A percentile compares a stretch with the other conserved stretches of the same genome.
Evolutionary conservation across 2,329 filamentous ascomycete species (phyloP).

Genomic region (Diaporthe vexans): DNA sequence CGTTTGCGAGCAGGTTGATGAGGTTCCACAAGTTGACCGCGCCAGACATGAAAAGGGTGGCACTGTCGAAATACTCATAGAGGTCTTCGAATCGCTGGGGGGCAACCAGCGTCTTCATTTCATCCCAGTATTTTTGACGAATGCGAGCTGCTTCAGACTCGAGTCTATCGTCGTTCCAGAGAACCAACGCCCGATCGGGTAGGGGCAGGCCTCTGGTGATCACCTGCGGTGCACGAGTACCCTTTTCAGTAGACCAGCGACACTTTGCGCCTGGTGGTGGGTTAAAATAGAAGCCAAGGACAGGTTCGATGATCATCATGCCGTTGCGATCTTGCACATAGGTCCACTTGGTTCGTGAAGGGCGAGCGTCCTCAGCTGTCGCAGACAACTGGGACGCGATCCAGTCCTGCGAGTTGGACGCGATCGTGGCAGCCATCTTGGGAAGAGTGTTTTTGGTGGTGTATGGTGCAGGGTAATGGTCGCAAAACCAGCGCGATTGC

Average conservation of each 20-base stretch:
- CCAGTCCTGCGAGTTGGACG: constrained; percentile 50
- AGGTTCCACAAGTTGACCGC: constrained; percentile 64
- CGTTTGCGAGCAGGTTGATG: constrained; percentile 55
- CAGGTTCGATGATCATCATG: constrained; percentile 38
- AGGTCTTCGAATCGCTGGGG: constrained; percentile 56
- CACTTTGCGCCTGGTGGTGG: constrained; percentile 36
- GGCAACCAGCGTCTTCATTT: constrained; percentile 52
- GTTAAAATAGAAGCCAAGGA: constrained; percentile 42
- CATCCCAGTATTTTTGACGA: constrained; percentile 53
- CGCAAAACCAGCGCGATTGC: constrained; percentile 26
- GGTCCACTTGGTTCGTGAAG: constrained; percentile 25
- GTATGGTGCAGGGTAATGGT: not conserved
- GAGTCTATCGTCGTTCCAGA: constrained; percentile 31
- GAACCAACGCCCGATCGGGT: constrained; percentile 18
- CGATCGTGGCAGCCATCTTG: constrained; percentile 31
- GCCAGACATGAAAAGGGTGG: constrained; percentile 62
- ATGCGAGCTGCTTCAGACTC: constrained; percentile 44
- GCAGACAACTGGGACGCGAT: constrained; percentile 15
- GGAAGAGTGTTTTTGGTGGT: not conserved
- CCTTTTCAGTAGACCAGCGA: constrained; percentile 43
- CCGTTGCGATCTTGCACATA: constrained; percentile 31
- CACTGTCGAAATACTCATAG: constrained; percentile 62
- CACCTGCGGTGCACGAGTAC: constrained; percentile 20
- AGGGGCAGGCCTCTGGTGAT: constrained; percentile 17
- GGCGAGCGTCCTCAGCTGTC: not conserved